A percentile compares a stretch with the other conserved stretches of the same genome.
phyloP scores from a whole-genome alignment of 768 basidiomycete species.

The Pleurotus eryngii region DNA sequence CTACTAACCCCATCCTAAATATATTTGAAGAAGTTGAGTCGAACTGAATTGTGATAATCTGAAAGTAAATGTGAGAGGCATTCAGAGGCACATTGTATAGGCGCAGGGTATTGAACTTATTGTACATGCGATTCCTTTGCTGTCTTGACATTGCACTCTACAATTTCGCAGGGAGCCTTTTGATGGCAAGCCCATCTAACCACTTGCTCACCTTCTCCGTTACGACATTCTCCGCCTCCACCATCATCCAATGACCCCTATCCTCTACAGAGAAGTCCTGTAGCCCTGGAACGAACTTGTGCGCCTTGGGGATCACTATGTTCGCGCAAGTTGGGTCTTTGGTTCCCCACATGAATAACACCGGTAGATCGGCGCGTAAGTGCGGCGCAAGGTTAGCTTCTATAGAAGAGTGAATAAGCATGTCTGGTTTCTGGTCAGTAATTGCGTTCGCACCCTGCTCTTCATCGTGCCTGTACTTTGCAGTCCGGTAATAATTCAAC shows the following conservation, averaged over 20 bases:
- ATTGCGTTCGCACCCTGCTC: conserved; percentile 37
- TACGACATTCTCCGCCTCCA: conserved; percentile 56
- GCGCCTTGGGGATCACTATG: conserved; percentile 36
- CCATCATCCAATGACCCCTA: conserved; percentile 67
- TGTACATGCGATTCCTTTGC: too few species aligned
- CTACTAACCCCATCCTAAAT: too few species aligned
- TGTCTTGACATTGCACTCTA: not conserved
- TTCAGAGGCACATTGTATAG: too few species aligned
- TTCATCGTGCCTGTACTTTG: conserved; percentile 60
- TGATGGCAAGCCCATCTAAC: conserved; percentile 30
- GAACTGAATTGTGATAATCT: too few species aligned
- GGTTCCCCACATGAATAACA: conserved; percentile 61
- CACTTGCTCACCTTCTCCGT: conserved; percentile 45
- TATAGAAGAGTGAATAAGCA: conserved; percentile 15
- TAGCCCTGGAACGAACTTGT: conserved; percentile 47
- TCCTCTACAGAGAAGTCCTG: conserved; percentile 52
- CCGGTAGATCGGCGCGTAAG: conserved; percentile 47
- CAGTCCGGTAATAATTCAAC: conserved; percentile 74
- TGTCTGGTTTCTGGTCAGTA: not conserved
- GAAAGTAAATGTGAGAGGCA: too few species aligned
- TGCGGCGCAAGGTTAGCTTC: conserved; percentile 41
- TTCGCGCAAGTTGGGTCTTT: conserved; percentile 47
- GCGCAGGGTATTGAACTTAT: too few species aligned
- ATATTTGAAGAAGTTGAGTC: too few species aligned
- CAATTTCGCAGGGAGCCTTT: not conserved